Percentiles rank a stretch among this genome's conserved stretches.
Evolutionary conservation across 805 yeast species (phyloP).

Genomic region (Isabelozyma pseudorhagii): DNA sequence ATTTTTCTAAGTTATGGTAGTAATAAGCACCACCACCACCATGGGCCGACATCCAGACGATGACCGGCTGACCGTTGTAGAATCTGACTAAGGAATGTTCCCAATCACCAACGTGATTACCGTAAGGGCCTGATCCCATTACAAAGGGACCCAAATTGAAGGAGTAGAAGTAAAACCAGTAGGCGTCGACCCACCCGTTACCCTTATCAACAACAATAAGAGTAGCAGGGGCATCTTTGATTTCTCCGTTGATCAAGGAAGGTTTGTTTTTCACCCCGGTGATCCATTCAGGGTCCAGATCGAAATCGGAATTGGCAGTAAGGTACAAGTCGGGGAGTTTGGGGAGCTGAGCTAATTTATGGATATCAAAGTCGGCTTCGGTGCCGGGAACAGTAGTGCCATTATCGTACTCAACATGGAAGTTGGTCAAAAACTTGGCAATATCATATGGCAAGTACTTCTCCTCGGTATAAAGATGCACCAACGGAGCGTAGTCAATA

Average conservation of each 20-base stretch:
- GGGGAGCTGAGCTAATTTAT: slow-evolving; percentile 28
- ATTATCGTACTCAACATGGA: slow-evolving; percentile 52
- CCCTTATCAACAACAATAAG: slow-evolving; percentile 88
- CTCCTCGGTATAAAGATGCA: slow-evolving; percentile 88
- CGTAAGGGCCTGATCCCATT: slow-evolving; percentile 97
- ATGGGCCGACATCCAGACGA: slow-evolving; percentile 97
- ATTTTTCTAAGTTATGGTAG: slow-evolving; percentile 72
- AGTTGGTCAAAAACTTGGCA: slow-evolving; percentile 62
- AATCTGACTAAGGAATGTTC: slow-evolving; percentile 90
- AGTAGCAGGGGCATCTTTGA: slow-evolving; percentile 74
- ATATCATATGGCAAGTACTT: slow-evolving; percentile 81
- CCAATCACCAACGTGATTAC: slow-evolving; percentile 98
- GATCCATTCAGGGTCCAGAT: slow-evolving; percentile 73
- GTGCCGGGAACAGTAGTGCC: slow-evolving; percentile 41
- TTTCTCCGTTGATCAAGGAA: slow-evolving; percentile 64
- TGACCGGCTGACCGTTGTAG: slow-evolving; percentile 72
- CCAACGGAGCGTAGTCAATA: slow-evolving; percentile 67
- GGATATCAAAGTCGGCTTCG: slow-evolving; percentile 27
- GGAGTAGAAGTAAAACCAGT: slow-evolving; percentile 93
- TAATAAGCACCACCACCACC: slow-evolving; percentile 94
- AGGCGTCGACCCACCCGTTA: slow-evolving; percentile 92
- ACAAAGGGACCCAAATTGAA: slow-evolving; percentile 95
- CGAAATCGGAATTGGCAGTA: slow-evolving; percentile 70
- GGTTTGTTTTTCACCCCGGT: slow-evolving; percentile 73
- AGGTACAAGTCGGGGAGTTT: slow-evolving; percentile 45